Conservation (phyloP, 139 green algal species). For the Penium margaritaceum region DNA sequence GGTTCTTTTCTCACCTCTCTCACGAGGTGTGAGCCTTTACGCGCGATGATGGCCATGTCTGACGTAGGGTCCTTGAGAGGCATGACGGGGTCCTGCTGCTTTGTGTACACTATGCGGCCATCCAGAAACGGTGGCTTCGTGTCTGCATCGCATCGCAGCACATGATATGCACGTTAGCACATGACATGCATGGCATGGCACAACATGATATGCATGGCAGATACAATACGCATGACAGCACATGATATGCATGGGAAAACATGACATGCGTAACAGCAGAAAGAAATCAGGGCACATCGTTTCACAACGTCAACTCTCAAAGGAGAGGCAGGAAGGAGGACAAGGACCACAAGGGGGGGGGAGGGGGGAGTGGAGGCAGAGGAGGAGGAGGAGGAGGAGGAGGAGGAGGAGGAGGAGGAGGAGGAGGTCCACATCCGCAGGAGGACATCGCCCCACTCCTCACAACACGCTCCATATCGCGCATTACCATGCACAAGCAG, state of each 20-base stretch:
- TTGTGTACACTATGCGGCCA: constrained; percentile 76
- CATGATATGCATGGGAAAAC: background rate
- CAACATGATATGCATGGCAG: no score
- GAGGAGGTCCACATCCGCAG: background rate
- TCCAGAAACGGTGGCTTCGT: constrained; percentile 93
- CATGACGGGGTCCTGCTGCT: constrained; percentile 76
- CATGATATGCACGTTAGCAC: no score
- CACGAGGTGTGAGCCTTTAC: constrained; percentile 65
- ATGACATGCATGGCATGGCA: no score
- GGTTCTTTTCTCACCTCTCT: constrained; percentile 64
- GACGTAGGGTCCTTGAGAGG: constrained; percentile 87
- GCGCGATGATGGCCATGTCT: constrained; percentile 92
- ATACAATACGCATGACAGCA: background rate
- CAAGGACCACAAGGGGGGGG: no score
- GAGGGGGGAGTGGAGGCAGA: background rate
- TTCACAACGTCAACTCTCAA: background rate
- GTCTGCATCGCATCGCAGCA: constrained; percentile 46
- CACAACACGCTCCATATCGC: background rate
- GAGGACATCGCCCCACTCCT: background rate
- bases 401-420: background rate
- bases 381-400: background rate
- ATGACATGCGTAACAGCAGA: background rate
- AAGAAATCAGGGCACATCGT: background rate
- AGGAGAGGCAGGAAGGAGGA: background rate
- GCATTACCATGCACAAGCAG: constrained; percentile 80